Evolutionary conservation across 2,329 filamentous ascomycete species (phyloP).

Genomic region (Pseudogymnoascus sp.): DNA sequence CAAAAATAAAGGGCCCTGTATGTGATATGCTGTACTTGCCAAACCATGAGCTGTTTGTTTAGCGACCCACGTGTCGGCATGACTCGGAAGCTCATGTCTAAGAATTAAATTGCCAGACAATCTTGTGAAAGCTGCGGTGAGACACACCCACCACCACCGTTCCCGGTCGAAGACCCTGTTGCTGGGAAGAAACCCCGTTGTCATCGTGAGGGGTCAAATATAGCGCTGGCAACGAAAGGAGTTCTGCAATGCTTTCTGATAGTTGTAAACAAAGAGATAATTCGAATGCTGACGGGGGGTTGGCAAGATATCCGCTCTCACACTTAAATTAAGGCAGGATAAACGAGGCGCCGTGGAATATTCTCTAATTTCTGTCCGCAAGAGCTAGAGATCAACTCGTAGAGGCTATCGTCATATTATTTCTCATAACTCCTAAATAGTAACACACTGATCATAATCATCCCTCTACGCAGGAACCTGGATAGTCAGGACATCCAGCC

Average conservation of each 20-base stretch:
- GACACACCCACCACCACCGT: background rate
- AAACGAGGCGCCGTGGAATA: background rate
- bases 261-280: background rate
- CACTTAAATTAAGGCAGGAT: background rate
- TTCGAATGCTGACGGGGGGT: background rate
- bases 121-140: background rate
- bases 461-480: slow-evolving; percentile 19
- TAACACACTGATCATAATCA: background rate
- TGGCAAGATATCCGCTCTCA: background rate
- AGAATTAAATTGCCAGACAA: background rate
- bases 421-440: background rate
- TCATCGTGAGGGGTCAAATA: background rate
- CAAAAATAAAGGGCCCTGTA: background rate
- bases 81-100: background rate
- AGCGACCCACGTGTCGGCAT: background rate
- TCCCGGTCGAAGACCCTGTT: slow-evolving; percentile 2
- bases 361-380: background rate
- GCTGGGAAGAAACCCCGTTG: background rate
- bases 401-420: background rate
- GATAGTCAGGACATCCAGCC: slow-evolving; percentile 33
- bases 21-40: background rate
- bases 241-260: background rate
- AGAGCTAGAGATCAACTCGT: background rate
- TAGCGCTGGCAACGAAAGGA: background rate
- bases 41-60: background rate